Evolutionary conservation across 306 rosid species (phyloP), one percentile per base, ranked within the genome.

Genomic region (Medicago ruthenica): DNA sequence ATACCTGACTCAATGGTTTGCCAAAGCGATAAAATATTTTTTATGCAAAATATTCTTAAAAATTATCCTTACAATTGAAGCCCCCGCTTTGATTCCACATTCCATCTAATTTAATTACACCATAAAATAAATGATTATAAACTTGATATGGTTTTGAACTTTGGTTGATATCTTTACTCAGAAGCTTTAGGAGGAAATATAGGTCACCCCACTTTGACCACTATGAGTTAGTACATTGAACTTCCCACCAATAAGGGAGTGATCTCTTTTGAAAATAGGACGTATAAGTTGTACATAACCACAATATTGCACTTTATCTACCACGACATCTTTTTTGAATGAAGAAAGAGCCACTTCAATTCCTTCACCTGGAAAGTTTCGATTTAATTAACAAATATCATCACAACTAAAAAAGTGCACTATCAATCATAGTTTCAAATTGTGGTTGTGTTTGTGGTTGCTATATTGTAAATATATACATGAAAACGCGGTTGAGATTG

Each of bases 291-390:
- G 76, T 21, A 86, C 86, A 84, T 86, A 86, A 18, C 89, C 92
- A 77, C 98, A 95, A 51, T 92, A 95, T 15, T 89, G 76, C 27
- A 82, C 86, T 61, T 80, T 54, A 57, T 85, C 82, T 11, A 86
- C 89, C 1, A 57, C 64, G 15, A 79, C 78, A 8, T 82, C 85
- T 53, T 90, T 78, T 83, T 9, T 62, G 76, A 85, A 85, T 1
- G 82, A 45, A 70, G 90, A 64, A 61, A 89, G 71, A 8, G 97
- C 88, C 73, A 88, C 88, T 9, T 77, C 85, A 53, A 89, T 85
- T 65, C 89, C 98, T 85, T 94, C 97, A 20, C 95, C 97, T 95
- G 75, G 80, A 75, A 76, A 61, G 8, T 51, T 71, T 36, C 21
- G 61, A 20, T 37, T 60, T 45, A 59, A 15, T 50, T 54, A 54